Base-by-base conservation (phyloP, 176 grass and related monocot genomes). In the Secale cereale region DNA sequence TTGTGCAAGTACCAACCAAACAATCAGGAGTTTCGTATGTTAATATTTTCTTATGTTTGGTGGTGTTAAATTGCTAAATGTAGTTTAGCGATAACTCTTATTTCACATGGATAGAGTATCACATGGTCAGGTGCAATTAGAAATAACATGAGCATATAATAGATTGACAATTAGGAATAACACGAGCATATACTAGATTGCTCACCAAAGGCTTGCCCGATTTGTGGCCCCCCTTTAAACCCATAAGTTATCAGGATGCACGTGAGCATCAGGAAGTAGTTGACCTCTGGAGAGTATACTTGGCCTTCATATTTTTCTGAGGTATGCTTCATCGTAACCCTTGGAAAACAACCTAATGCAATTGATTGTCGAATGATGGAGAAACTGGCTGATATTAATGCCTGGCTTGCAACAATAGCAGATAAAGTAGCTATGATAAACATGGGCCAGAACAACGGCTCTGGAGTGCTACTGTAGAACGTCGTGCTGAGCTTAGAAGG, bases 121-220 rank as follows among this genome's bases (percentile, higher is more conserved):
- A 28, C 40, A 66, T 14, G 22, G 17, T 29, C 4, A 77, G 9
- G 27, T 57, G 65, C 13, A 50, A 32, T 62, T 11, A 68, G 29
- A 85, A 77, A 15, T 68, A 71, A 64, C 16, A 27, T 19, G 57
- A 40, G 14, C 52, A 62, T 62, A 15, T 62, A 52, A 11, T 50
- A 70, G 46, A 77, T 78, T 43, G 46, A 76, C 14, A 41, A 33
- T 72, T 16, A 70, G 33, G 86, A 86, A 40, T 65, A 68, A 52
- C 11, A 32, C 8, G 40, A 73, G 19, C 66, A 78, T 65, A 16
- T 78, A 59, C 7, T 65, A 79, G 54, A 66, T 79, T 62, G 56
- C 87, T 92, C 70, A 94, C 94, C 94, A 80, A 80, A 97, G 66
- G 92, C 94, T 71, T 97, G 91, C 66, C 92, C 94, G 70, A 97